Evolutionary conservation across 257 asterid species (phyloP).

Genomic region (Solanum piurae): DNA sequence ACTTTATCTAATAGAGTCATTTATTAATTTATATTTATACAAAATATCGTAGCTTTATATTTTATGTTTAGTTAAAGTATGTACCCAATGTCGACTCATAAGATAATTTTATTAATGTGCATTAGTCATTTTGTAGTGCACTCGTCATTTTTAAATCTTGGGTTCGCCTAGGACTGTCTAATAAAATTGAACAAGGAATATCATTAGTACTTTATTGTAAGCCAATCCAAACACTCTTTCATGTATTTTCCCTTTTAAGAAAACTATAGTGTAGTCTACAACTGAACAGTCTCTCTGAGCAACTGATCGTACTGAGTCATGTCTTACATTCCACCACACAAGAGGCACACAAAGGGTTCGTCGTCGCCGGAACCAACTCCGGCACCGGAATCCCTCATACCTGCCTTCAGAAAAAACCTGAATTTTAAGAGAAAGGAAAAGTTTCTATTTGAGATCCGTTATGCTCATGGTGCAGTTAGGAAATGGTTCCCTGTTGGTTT

Average conservation of each 20-base stretch:
- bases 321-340: constrained; percentile 46
- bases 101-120: too few species aligned
- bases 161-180: too few species aligned
- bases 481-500: constrained; percentile 45
- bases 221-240: too few species aligned
- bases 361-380: constrained; percentile 19
- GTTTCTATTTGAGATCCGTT: neutral
- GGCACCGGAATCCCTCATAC: neutral
- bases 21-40: too few species aligned
- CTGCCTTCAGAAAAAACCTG: neutral
- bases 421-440: neutral
- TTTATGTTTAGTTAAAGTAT: too few species aligned
- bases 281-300: neutral
- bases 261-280: neutral
- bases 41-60: too few species aligned
- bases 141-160: too few species aligned
- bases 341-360: constrained; percentile 16
- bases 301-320: neutral
- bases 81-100: too few species aligned
- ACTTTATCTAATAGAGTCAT: too few species aligned
- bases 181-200: too few species aligned
- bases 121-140: too few species aligned
- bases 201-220: too few species aligned
- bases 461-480: constrained; percentile 12
- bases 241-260: neutral